These are phyloP conservation scores for Leersia perrieri DNA, from an alignment of 176 grass and related monocot genomes.

Conservation along the genomic window DNA sequence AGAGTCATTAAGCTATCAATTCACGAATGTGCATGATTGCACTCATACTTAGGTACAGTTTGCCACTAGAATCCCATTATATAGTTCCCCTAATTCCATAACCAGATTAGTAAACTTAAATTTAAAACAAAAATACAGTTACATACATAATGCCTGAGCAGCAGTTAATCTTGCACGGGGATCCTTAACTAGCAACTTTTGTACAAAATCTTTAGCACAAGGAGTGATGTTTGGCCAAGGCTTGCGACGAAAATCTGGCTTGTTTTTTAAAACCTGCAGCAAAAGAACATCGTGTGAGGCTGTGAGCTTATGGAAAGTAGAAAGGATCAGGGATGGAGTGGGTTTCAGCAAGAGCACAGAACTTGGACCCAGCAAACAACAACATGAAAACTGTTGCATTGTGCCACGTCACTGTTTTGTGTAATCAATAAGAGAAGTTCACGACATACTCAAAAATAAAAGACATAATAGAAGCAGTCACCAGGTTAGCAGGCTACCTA, in stretches of 20 bases:
- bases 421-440: too few species aligned
- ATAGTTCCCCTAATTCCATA: background rate
- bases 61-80: background rate
- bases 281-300: constrained; percentile 6
- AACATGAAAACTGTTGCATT: too few species aligned
- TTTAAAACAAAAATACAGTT: constrained; percentile 33
- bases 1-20: background rate
- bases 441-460: too few species aligned
- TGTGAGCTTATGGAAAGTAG: background rate
- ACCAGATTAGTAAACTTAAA: constrained; percentile 20
- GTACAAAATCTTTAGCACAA: constrained; percentile 96
- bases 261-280: constrained; percentile 85
- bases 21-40: background rate
- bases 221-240: constrained; percentile 88
- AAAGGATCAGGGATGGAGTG: background rate
- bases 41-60: background rate
- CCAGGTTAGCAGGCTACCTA: constrained; percentile 4
- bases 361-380: background rate
- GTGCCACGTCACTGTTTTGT: too few species aligned
- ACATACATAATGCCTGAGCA: constrained; percentile 96
- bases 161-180: constrained; percentile 87
- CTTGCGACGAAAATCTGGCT: constrained; percentile 85
- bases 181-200: constrained; percentile 95
- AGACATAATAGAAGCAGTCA: constrained; percentile 1
- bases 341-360: too few species aligned